Percentiles rank a stretch among this genome's conserved stretches.
Evolutionary conservation across 2,329 filamentous ascomycete genomes (phyloP).

Genomic region (Pestalotiopsis fici): DNA sequence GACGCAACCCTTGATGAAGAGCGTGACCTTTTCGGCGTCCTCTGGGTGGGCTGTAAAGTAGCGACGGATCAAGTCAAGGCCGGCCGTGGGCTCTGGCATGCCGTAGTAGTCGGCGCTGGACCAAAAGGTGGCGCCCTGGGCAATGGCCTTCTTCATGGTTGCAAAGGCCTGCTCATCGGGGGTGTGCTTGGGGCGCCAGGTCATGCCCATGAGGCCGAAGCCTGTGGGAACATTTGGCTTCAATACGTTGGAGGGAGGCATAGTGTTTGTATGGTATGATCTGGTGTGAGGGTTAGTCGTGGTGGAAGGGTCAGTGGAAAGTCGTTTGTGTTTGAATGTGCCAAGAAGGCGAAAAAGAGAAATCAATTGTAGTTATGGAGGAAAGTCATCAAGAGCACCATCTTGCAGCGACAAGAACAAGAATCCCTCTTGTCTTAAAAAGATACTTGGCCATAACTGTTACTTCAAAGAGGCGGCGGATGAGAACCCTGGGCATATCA

Average conservation of each 20-base stretch:
- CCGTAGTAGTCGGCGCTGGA: constrained; percentile 52
- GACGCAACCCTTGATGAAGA: constrained; percentile 50
- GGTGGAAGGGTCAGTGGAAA: neutral
- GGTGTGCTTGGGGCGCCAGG: constrained; percentile 21
- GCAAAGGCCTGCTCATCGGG: constrained; percentile 32
- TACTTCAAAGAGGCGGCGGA: neutral
- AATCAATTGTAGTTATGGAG: neutral
- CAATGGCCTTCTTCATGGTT: constrained; percentile 37
- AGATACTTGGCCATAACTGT: neutral
- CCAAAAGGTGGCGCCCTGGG: constrained; percentile 46
- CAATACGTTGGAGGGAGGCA: neutral
- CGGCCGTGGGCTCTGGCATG: constrained; percentile 40
- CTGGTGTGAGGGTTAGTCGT: neutral
- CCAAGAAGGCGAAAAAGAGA: neutral
- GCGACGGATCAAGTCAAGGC: constrained; percentile 45
- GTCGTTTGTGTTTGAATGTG: neutral
- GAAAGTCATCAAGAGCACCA: neutral
- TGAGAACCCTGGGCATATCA: neutral
- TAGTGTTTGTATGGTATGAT: neutral
- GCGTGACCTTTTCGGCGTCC: constrained; percentile 48
- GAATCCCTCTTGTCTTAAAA: neutral
- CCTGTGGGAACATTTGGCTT: constrained; percentile 4
- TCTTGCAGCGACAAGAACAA: neutral
- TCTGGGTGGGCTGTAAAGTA: constrained; percentile 53
- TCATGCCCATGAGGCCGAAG: constrained; percentile 20